phyloP scores from a whole-genome alignment of 2,329 filamentous ascomycete genomes.

The Verruconis gallopava region DNA sequence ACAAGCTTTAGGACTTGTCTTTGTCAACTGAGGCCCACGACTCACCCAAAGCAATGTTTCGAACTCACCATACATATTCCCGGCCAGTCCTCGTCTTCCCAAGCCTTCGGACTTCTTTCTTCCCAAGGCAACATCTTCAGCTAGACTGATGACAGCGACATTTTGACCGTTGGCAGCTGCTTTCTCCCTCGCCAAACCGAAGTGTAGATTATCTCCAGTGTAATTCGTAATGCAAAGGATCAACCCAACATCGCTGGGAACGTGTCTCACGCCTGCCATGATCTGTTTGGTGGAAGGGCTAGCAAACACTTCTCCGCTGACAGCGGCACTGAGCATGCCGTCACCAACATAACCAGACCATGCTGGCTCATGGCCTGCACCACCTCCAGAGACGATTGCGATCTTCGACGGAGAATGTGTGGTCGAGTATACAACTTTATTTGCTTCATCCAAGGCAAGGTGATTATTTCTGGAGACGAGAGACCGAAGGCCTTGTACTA shows the following conservation, averaged over 20 bases:
- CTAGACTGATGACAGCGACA: conserved; percentile 82
- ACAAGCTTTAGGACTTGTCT: neutral
- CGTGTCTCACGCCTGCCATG: neutral
- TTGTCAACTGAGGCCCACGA: neutral
- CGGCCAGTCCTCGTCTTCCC: conserved; percentile 77
- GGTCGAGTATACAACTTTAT: conserved; percentile 36
- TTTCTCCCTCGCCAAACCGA: conserved; percentile 87
- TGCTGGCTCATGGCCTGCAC: conserved; percentile 18
- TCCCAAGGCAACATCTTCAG: conserved; percentile 79
- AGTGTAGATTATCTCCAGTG: conserved; percentile 58
- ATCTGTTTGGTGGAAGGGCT: conserved; percentile 15
- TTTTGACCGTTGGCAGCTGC: conserved; percentile 64
- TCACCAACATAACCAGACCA: conserved; percentile 17
- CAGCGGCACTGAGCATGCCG: conserved; percentile 16
- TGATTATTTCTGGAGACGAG: conserved; percentile 33
- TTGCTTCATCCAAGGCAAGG: conserved; percentile 30
- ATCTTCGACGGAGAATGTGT: conserved; percentile 26
- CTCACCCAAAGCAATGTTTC: neutral
- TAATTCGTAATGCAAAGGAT: conserved; percentile 1
- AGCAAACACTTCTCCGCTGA: conserved; percentile 17
- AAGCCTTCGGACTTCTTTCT: conserved; percentile 65
- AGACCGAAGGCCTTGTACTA: conserved; percentile 35
- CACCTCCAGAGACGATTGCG: conserved; percentile 15
- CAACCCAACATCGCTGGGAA: neutral
- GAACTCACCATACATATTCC: conserved; percentile 53